phyloP scores from a whole-genome alignment of 305 asterid species.

The Fraxinus greggii region DNA sequence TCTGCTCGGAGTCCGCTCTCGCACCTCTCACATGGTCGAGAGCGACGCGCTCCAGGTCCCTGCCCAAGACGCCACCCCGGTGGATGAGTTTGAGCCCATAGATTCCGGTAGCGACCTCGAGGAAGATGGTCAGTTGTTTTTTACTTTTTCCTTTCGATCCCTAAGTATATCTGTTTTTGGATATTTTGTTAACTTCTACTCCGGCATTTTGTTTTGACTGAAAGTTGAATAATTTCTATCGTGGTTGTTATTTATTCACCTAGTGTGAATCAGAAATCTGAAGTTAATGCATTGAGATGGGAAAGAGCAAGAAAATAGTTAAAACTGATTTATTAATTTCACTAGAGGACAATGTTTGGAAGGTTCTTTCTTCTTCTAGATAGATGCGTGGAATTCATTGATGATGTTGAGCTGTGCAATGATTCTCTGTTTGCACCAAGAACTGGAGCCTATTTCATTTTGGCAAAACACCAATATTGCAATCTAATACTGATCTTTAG shows the following conservation, averaged over 20 bases:
- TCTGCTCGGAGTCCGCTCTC: slow-evolving; percentile 77
- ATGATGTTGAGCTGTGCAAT: background rate
- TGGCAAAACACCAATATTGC: background rate
- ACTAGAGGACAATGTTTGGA: background rate
- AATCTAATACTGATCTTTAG: background rate
- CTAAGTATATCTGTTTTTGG: background rate
- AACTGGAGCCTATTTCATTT: background rate
- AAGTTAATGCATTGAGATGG: background rate
- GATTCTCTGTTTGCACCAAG: background rate
- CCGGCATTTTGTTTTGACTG: background rate
- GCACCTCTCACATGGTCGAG: slow-evolving; percentile 70
- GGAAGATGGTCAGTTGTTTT: slow-evolving; percentile 70
- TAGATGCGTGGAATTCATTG: background rate
- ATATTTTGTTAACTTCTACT: background rate
- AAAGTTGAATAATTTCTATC: background rate
- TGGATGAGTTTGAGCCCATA: slow-evolving; percentile 53
- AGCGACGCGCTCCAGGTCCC: slow-evolving; percentile 73
- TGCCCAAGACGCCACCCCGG: slow-evolving; percentile 34
- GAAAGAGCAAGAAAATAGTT: background rate
- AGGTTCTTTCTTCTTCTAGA: background rate
- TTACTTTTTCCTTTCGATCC: background rate
- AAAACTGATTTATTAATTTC: background rate
- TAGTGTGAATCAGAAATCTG: background rate
- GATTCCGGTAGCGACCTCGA: slow-evolving; percentile 92
- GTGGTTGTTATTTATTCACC: background rate